phyloP scores from a whole-genome alignment of 2,329 filamentous ascomycete species.

The Colletotrichum endophyticum region DNA sequence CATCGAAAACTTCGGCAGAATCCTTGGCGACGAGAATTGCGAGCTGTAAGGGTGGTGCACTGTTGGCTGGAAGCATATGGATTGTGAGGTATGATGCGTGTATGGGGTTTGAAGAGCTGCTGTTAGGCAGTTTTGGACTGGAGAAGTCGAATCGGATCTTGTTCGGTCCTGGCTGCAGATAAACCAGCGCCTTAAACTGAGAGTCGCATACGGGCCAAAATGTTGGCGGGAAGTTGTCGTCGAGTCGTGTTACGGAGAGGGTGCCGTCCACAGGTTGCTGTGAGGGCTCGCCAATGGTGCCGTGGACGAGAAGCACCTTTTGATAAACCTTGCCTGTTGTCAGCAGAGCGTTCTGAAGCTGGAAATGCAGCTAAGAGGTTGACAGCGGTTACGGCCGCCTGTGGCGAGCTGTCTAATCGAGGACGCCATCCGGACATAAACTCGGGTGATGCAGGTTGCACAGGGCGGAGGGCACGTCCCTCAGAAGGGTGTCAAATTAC shows the following conservation, averaged over 20 bases:
- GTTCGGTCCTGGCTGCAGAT: constrained; percentile 92
- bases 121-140: constrained; percentile 79
- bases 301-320: constrained; percentile 83
- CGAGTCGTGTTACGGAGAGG: constrained; percentile 79
- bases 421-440: neutral
- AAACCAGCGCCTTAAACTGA: constrained; percentile 89
- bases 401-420: neutral
- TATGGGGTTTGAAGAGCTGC: constrained; percentile 67
- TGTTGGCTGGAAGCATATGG: constrained; percentile 83
- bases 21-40: constrained; percentile 89
- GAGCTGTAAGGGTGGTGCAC: constrained; percentile 84
- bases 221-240: constrained; percentile 83
- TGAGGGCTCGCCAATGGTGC: constrained; percentile 77
- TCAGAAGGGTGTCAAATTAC: constrained; percentile 28
- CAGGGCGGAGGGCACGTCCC: neutral
- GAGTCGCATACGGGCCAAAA: constrained; percentile 89
- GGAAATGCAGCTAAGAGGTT: constrained; percentile 4
- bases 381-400: neutral
- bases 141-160: constrained; percentile 86
- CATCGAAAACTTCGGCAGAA: constrained; percentile 85
- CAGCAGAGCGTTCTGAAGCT: constrained; percentile 21
- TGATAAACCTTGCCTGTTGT: constrained; percentile 75
- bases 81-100: constrained; percentile 83
- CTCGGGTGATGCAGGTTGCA: neutral
- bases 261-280: constrained; percentile 70